Evolutionary conservation across 2,329 filamentous ascomycete species (phyloP), one percentile per base, ranked within the genome.

Genomic region (Pseudocercospora crystallina): DNA sequence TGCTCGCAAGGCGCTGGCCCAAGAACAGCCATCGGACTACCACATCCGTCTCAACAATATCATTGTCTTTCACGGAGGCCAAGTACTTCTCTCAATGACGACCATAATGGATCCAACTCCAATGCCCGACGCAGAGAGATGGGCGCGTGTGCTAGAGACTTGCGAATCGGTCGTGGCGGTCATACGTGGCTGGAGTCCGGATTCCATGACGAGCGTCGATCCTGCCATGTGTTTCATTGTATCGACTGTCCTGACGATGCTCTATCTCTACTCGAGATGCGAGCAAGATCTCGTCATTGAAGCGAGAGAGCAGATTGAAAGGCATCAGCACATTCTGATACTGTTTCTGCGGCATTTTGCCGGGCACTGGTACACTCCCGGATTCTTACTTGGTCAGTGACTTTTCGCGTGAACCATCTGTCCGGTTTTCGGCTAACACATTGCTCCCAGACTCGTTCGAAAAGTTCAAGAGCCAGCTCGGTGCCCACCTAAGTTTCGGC

Each of bases 341-440:
- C 17, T 40, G 37, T 40, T 40, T 20, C 37, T 40, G 15, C 37
- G 20, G 15, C 37, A 26, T 17, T 40, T 40, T 26, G 13, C 37
- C n/a, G 17, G 12, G 13, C 37, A 40, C 20, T 40, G 37, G 37
- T 40, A 40, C 20, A 40, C 37, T 14, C 37, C 37, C 20, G 13
- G 37, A n/a, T 40, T 40, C 37, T 20, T 40, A 12, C 37, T 40
- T 20, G 37, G 37, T 40, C 37, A 40, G 37, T 40, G 20, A 20
- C 13, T 3, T 12, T 5, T 26, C 13, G 15, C 20, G 15, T 40
- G 2, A 8, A 4, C 13, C 5, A 26, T 26, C 20, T 40, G n/a
- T 2, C 15, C 17, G 11, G 5, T 8, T 40, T 26, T 4, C 15
- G n/a, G 2, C 13, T 40, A 20, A 20, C 13, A 9, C 5, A 5